Evolutionary conservation across 352 stramenopile species (phyloP), one percentile per base, ranked within the genome.

Genomic region (Phytophthora hibernalis): DNA sequence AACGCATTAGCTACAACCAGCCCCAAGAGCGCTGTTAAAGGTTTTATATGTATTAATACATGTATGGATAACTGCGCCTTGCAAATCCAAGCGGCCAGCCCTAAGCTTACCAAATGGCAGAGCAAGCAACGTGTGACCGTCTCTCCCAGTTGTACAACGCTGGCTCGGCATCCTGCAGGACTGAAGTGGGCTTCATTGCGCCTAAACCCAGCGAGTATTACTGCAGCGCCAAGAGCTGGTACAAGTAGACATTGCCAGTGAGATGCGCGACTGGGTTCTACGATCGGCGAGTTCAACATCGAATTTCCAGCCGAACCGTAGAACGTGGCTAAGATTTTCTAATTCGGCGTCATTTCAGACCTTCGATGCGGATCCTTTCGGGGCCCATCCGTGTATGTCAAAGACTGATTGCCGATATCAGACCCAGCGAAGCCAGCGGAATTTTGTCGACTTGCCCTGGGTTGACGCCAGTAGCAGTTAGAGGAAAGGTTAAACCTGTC

Each of bases 61-160:
- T n/a, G n/a, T n/a, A n/a, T n/a, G n/a, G n/a, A n/a, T n/a, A 31
- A 31, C 26, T 1, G 26, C 26, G 26, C 26, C 26, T 5, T 42
- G 54, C 61, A 66, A 70, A 65, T 67, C 47, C 11, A 21, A 38
- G 21, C 30, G 21, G 31, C 28, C 20, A 53, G 20, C 37, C 49
- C 56, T 61, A n/a, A n/a, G n/a, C n/a, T n/a, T n/a, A 65, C 24
- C 42, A 63, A 54, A 57, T 70, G 70, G 70, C 54, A 74, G 60
- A 77, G 55, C 53, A 30, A 61, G 20, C 54, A 65, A 33, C 52
- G 51, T 52, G 33, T 50, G 37, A 68, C 21, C 20, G 50, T 65
- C 59, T 68, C 65, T 77, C 31, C 61, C 65, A 18, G 33, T 48
- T 68, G 37, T 18, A 21, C 31, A 61, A 26, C 63, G 16, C 12